phyloP scores from a whole-genome alignment of 1,284 basidiomycete genomes.

The Rhodotorula mucilaginosa region DNA sequence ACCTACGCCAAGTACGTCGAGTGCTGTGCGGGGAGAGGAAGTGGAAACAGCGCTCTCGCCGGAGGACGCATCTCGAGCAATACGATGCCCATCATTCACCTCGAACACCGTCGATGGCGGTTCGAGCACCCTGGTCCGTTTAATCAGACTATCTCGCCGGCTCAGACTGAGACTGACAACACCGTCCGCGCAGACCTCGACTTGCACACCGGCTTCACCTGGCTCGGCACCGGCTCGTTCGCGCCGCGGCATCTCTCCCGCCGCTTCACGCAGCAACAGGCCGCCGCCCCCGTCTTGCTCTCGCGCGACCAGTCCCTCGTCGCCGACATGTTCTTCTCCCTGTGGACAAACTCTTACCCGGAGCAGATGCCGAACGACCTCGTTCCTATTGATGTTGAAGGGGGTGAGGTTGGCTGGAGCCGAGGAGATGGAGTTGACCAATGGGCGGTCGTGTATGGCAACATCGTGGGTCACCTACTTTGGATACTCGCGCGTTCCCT shows the following conservation, averaged over 20 bases:
- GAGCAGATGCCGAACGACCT: slow-evolving; percentile 35
- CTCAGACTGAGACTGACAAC: neutral
- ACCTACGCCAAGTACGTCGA: slow-evolving; percentile 36
- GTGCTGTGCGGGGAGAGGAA: slow-evolving; percentile 13
- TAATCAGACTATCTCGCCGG: neutral
- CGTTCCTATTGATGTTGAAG: slow-evolving; percentile 36
- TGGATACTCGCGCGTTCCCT: neutral
- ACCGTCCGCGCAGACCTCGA: slow-evolving; percentile 20
- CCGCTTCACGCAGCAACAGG: slow-evolving; percentile 34
- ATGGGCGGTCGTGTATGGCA: slow-evolving; percentile 23
- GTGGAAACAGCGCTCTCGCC: neutral
- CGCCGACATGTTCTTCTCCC: slow-evolving; percentile 38
- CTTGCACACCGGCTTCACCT: slow-evolving; percentile 38
- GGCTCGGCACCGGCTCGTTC: slow-evolving; percentile 36
- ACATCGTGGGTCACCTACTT: slow-evolving; percentile 13
- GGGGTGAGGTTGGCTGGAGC: slow-evolving; percentile 31
- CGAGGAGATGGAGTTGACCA: slow-evolving; percentile 25
- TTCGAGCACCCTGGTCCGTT: slow-evolving; percentile 35
- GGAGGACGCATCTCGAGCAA: slow-evolving; percentile 30
- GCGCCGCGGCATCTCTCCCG: slow-evolving; percentile 25
- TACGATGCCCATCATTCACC: slow-evolving; percentile 31
- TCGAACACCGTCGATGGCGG: slow-evolving; percentile 34
- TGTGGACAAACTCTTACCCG: slow-evolving; percentile 42
- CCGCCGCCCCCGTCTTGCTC: slow-evolving; percentile 22
- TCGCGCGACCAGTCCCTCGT: slow-evolving; percentile 21